Percentiles rank a stretch among this genome's conserved stretches.
phyloP scores from a whole-genome alignment of 805 yeast species.

The Debaryomyces hansenii region DNA sequence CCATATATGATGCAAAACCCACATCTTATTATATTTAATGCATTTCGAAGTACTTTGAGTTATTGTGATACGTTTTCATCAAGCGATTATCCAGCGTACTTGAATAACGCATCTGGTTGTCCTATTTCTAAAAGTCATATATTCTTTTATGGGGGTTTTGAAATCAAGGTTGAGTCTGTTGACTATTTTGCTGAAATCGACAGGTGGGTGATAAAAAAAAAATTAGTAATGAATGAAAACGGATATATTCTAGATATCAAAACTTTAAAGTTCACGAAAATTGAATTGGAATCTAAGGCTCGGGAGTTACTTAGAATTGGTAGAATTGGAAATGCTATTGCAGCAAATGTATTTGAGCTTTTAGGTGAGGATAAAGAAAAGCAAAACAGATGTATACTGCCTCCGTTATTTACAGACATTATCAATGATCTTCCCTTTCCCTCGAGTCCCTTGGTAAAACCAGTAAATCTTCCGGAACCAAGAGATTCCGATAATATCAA shows the following conservation, averaged over 20 bases:
- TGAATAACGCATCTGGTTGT: slow-evolving; percentile 49
- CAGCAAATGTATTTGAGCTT: slow-evolving; percentile 20
- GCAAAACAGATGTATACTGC: slow-evolving; percentile 17
- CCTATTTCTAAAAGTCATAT: slow-evolving; percentile 56
- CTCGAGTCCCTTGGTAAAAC: not conserved
- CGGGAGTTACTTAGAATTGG: slow-evolving; percentile 18
- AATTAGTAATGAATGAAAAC: slow-evolving; percentile 48
- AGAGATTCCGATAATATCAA: not conserved
- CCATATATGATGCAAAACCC: slow-evolving; percentile 44
- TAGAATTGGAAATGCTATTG: slow-evolving; percentile 33
- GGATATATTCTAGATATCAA: slow-evolving; percentile 60
- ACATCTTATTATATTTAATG: slow-evolving; percentile 28
- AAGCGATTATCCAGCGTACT: slow-evolving; percentile 45
- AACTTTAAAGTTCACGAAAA: slow-evolving; percentile 48
- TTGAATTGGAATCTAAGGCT: slow-evolving; percentile 25
- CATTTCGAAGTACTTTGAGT: slow-evolving; percentile 29
- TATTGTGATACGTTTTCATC: slow-evolving; percentile 21
- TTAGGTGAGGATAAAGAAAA: not conserved
- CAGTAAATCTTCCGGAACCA: not conserved
- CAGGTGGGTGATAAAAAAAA: slow-evolving; percentile 41
- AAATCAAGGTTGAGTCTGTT: slow-evolving; percentile 26
- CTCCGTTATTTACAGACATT: slow-evolving; percentile 13
- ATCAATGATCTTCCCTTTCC: not conserved
- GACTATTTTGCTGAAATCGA: slow-evolving; percentile 20
- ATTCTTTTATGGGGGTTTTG: slow-evolving; percentile 72